These are phyloP conservation scores for Dictyostelium firmibasis DNA, from an alignment of 78 protist species.

Conservation along the genomic window DNA sequence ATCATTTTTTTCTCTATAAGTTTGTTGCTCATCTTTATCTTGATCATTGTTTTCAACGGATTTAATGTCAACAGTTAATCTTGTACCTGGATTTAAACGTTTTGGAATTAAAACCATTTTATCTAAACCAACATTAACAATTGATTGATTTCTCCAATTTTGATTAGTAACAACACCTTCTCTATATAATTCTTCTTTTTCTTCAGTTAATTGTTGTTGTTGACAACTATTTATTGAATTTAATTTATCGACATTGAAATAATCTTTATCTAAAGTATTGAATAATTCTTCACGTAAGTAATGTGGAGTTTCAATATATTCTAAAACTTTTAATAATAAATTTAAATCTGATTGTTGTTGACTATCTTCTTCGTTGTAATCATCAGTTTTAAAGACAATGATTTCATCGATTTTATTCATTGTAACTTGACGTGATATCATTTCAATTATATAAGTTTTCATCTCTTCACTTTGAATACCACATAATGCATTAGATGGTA, in stretches of 20 bases:
- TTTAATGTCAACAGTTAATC: slow-evolving; percentile 35
- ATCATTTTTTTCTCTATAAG: background rate
- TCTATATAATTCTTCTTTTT: background rate
- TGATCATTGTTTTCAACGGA: background rate
- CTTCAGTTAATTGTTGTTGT: background rate
- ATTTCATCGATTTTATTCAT: slow-evolving; percentile 43
- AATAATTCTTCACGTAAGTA: slow-evolving; percentile 34
- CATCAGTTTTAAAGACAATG: background rate
- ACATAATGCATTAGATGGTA: slow-evolving; percentile 22
- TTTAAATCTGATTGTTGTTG: background rate
- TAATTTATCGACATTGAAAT: slow-evolving; percentile 25
- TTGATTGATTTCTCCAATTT: background rate
- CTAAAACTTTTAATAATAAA: slow-evolving; percentile 32
- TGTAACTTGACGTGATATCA: slow-evolving; percentile 29
- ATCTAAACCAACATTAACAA: slow-evolving; percentile 49
- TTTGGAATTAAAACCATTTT: slow-evolving; percentile 4
- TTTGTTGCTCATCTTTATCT: background rate
- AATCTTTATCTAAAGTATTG: slow-evolving; percentile 24
- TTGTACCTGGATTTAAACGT: slow-evolving; percentile 12
- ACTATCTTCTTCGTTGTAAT: background rate
- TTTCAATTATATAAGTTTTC: slow-evolving; percentile 61
- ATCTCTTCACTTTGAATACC: slow-evolving; percentile 35
- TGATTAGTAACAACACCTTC: slow-evolving; percentile 39
- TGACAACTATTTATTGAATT: slow-evolving; percentile 6
- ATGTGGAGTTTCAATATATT: slow-evolving; percentile 47